Conservation (phyloP, 148 eudicot species). For the Linanthus parryae region DNA sequence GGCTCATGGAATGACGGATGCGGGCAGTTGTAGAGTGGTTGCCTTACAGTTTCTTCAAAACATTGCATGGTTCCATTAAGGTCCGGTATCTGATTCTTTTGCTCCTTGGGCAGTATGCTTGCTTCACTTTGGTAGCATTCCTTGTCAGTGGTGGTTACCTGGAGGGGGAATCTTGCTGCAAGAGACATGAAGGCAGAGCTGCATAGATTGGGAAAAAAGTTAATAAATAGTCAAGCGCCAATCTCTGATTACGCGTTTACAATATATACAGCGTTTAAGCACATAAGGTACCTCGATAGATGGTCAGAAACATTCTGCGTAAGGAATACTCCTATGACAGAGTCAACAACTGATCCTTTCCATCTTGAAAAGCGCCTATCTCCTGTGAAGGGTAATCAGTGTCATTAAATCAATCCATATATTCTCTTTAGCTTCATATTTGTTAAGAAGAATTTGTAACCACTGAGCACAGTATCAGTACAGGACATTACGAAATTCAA, state of each 20-base stretch:
- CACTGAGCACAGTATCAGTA: no score
- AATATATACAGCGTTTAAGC: neutral
- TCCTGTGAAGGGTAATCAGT: no score
- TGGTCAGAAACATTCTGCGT: slow-evolving; percentile 65
- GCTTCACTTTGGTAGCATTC: slow-evolving; percentile 13
- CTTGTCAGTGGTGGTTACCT: slow-evolving; percentile 16
- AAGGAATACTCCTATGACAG: slow-evolving; percentile 58
- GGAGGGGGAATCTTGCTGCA: slow-evolving; percentile 39
- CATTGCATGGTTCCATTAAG: slow-evolving; percentile 18
- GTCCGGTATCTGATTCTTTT: slow-evolving; percentile 22
- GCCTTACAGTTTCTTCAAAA: slow-evolving; percentile 10
- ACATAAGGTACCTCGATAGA: slow-evolving; percentile 41
- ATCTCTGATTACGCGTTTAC: neutral
- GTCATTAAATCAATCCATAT: no score
- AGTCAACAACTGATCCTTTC: slow-evolving; percentile 73
- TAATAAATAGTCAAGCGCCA: neutral
- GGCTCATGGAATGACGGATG: slow-evolving; percentile 9
- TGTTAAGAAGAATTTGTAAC: no score
- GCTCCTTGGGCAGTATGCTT: slow-evolving; percentile 26
- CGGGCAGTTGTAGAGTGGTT: slow-evolving; percentile 11
- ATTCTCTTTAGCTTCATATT: no score
- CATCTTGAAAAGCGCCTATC: slow-evolving; percentile 53
- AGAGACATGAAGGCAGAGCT: slow-evolving; percentile 68
- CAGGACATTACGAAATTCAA: no score
- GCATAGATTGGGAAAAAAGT: slow-evolving; percentile 14